A percentile compares a stretch with the other conserved stretches of the same genome.
These are phyloP conservation scores for Fusarium circinatum DNA, from an alignment of 2,329 filamentous ascomycete species.

Conservation along the genomic window DNA sequence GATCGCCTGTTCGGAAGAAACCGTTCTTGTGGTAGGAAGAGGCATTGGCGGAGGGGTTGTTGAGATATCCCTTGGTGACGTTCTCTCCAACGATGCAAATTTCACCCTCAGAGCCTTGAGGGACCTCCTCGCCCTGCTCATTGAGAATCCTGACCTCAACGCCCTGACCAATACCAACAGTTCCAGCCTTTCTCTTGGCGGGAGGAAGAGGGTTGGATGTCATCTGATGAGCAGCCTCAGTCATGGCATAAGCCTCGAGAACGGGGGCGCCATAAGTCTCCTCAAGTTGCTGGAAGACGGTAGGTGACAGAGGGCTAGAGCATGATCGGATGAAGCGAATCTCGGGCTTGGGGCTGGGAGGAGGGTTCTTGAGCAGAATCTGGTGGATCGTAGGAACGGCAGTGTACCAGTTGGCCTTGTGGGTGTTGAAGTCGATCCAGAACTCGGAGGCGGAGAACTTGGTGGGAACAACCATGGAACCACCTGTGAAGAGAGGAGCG, in stretches of 20 bases:
- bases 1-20: constrained; percentile 89
- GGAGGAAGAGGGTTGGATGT: constrained; percentile 79
- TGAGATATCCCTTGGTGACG: constrained; percentile 85
- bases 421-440: constrained; percentile 78
- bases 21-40: constrained; percentile 78
- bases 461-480: constrained; percentile 80
- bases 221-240: constrained; percentile 88
- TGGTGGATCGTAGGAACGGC: constrained; percentile 94
- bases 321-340: constrained; percentile 92
- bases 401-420: constrained; percentile 90
- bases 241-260: constrained; percentile 92
- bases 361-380: constrained; percentile 80
- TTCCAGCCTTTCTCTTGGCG: constrained; percentile 80
- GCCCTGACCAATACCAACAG: constrained; percentile 84
- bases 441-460: constrained; percentile 87
- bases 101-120: constrained; percentile 78
- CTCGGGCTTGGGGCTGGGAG: constrained; percentile 72
- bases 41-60: constrained; percentile 81
- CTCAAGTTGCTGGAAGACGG: constrained; percentile 83
- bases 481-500: constrained; percentile 78
- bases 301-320: constrained; percentile 84
- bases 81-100: constrained; percentile 87
- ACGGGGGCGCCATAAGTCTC: constrained; percentile 81
- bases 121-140: constrained; percentile 72
- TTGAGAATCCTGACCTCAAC: constrained; percentile 84